A percentile compares a stretch with the other conserved stretches of the same genome.
These are phyloP conservation scores for Besnoitia besnoiti DNA, from an alignment of 169 alveolate species.

Conservation along the genomic window DNA sequence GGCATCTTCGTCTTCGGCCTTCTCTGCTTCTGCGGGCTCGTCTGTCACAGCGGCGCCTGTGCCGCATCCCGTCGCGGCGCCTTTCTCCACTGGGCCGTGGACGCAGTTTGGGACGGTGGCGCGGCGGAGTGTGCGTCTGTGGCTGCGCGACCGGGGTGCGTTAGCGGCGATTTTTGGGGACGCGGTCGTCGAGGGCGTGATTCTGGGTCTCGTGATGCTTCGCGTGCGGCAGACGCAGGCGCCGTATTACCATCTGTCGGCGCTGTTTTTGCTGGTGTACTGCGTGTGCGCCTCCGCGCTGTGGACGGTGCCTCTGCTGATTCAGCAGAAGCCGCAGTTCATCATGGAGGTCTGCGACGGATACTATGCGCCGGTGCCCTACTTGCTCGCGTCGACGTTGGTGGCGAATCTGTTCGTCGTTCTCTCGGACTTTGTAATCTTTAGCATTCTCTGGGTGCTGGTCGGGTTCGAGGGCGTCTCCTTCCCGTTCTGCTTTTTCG, in stretches of 20 bases:
- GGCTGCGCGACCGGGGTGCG: conserved; percentile 51
- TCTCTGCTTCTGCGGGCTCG: too few relatives aligned
- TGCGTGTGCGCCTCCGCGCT: conserved; percentile 50
- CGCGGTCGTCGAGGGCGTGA: conserved; percentile 54
- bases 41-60: too few relatives aligned
- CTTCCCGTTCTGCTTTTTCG: conserved; percentile 12
- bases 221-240: background rate
- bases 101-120: conserved; percentile 21
- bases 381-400: conserved; percentile 38
- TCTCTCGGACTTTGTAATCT: conserved; percentile 45
- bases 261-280: conserved; percentile 40
- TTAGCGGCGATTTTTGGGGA: conserved; percentile 54
- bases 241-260: conserved; percentile 53
- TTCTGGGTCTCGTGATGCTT: conserved; percentile 38
- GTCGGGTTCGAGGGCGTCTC: conserved; percentile 40
- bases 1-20: too few relatives aligned
- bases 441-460: conserved; percentile 48
- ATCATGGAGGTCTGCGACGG: conserved; percentile 49
- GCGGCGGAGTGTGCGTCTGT: conserved; percentile 46
- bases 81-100: background rate
- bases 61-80: background rate
- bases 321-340: conserved; percentile 62
- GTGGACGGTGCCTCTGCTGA: conserved; percentile 59
- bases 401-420: conserved; percentile 30
- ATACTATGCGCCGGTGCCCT: conserved; percentile 53